A percentile compares a stretch with the other conserved stretches of the same genome.
Evolutionary conservation across 768 basidiomycete species (phyloP).

Genomic region (Steccherinum ochraceum): DNA sequence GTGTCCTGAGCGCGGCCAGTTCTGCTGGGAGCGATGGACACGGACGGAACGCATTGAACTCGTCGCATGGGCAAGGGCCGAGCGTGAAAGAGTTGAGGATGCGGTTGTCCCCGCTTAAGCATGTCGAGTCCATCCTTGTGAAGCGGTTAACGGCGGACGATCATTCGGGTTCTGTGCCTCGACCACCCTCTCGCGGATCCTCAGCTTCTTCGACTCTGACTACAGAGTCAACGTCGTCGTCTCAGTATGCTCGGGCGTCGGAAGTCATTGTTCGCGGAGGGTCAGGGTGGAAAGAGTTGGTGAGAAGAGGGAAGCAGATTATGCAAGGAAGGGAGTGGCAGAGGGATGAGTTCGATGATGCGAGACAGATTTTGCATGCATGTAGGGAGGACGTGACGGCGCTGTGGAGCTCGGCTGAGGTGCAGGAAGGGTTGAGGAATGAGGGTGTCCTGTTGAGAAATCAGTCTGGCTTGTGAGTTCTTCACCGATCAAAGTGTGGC

Average conservation of each 20-base stretch:
- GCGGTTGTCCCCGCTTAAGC: constrained; percentile 46
- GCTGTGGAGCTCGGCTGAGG: constrained; percentile 45
- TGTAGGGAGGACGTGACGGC: constrained; percentile 46
- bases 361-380: constrained; percentile 42
- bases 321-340: neutral
- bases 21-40: too few relatives aligned
- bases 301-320: constrained; percentile 15
- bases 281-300: constrained; percentile 43
- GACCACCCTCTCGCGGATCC: too few relatives aligned
- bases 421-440: constrained; percentile 36
- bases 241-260: constrained; percentile 28
- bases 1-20: too few relatives aligned
- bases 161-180: constrained; percentile 12
- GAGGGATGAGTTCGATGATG: constrained; percentile 35
- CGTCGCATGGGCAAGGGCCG: too few relatives aligned
- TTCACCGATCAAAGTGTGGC: neutral
- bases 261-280: constrained; percentile 42
- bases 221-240: too few relatives aligned
- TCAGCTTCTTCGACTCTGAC: too few relatives aligned
- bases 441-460: constrained; percentile 45
- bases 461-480: constrained; percentile 57
- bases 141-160: constrained; percentile 28
- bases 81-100: constrained; percentile 29
- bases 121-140: constrained; percentile 47
- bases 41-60: too few relatives aligned